Evolutionary conservation across 768 basidiomycete species (phyloP), one percentile per base, ranked within the genome.

Genomic region (Mycena venus): DNA sequence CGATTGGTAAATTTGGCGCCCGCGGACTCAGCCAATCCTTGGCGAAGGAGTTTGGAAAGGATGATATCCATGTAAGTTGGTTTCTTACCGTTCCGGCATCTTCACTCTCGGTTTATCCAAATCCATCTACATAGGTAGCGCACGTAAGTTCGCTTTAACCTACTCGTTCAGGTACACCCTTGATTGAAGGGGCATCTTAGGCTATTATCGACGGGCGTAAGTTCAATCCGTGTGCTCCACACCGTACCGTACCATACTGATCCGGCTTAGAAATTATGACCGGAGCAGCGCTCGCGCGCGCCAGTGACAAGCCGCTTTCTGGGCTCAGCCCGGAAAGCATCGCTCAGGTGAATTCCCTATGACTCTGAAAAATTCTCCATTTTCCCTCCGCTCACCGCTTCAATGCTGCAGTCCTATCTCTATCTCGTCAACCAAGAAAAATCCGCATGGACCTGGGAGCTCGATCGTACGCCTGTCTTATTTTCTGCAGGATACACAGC

Each of bases 371-470:
- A n/a, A n/a, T n/a, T n/a, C n/a, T n/a, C n/a, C n/a, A n/a, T n/a
- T 40, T 42, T 19, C 8, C 4, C 29, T 55, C 21, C 25, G 51
- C 68, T 76, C 25, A 77, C 10, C 15, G 25, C n/a, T n/a, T n/a
- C n/a, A 25, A 51, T 25, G 31, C n/a, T 61, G 14, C 73, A 95
- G 94, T 83, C 91, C 1, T 94, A 94, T 78, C 82, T 93, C 38
- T 90, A 89, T 79, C 90, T 95, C 23, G 88, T 85, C 10, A 88
- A 90, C 62, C 94, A 95, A 82, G 92, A 93, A 64, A 87, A 90
- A 32, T 92, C 92, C 47, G 89, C 92, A 9, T 93, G 90, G 92
- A 92, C 93, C 11, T 95, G 94, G 93, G 94, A 95, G 79, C 86
- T 95, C 34, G 94, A 95, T 75, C 84, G 94, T 94, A 78, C 85